Conservation (phyloP, 2,329 filamentous ascomycete genomes). For the Colletotrichum sp. region DNA sequence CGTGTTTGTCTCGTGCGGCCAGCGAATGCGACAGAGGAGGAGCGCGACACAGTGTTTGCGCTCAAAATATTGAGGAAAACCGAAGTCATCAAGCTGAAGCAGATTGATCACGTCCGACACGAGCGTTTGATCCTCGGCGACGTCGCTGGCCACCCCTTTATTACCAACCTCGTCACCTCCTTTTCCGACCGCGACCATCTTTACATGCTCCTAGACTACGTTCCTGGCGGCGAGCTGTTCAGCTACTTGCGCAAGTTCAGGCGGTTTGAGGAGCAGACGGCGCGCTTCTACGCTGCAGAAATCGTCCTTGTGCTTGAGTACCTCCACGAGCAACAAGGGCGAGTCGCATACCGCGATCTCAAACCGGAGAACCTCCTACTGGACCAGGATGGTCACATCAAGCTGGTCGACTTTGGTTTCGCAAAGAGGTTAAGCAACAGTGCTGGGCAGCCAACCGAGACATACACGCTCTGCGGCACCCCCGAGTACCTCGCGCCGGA, state of each 20-base stretch:
- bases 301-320: conserved; percentile 84
- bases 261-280: conserved; percentile 79
- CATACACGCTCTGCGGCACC: conserved; percentile 83
- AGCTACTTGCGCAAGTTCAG: conserved; percentile 80
- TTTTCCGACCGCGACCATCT: conserved; percentile 81
- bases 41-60: conserved; percentile 74
- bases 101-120: conserved; percentile 85
- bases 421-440: conserved; percentile 75
- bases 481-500: conserved; percentile 86
- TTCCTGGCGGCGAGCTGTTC: conserved; percentile 85
- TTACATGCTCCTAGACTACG: conserved; percentile 85
- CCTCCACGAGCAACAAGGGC: conserved; percentile 78
- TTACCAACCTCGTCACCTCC: conserved; percentile 78
- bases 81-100: conserved; percentile 81
- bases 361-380: conserved; percentile 86
- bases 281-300: conserved; percentile 84
- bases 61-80: conserved; percentile 80
- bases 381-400: conserved; percentile 79
- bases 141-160: conserved; percentile 82
- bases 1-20: conserved; percentile 80
- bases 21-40: conserved; percentile 54
- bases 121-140: conserved; percentile 80
- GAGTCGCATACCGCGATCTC: conserved; percentile 80
- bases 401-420: conserved; percentile 85
- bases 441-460: conserved; percentile 63